Evolutionary conservation across 2,329 filamentous ascomycete genomes (phyloP).

Genomic region (Xylaria sp.): DNA sequence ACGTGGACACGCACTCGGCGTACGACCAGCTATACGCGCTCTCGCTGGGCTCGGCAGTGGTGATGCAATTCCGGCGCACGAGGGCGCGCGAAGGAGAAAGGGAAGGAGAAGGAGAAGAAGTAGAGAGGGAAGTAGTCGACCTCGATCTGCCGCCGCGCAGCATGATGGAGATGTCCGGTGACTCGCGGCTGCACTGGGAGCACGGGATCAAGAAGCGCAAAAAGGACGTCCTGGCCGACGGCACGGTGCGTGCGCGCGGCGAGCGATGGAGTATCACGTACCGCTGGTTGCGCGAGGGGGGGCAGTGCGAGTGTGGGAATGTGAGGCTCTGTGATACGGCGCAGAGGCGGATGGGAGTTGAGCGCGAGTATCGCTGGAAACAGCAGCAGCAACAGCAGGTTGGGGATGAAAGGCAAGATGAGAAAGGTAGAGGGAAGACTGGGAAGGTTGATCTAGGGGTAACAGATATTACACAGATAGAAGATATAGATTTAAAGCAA

Average conservation of each 20-base stretch:
- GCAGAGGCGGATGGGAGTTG: conserved; percentile 57
- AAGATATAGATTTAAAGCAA: neutral
- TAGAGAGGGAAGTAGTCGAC: conserved; percentile 42
- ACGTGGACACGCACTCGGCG: conserved; percentile 67
- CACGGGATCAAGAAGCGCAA: conserved; percentile 66
- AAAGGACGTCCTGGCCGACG: conserved; percentile 60
- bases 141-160: conserved; percentile 61
- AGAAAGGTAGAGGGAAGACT: neutral
- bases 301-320: conserved; percentile 63
- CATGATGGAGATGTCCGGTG: conserved; percentile 63
- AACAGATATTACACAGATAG: neutral
- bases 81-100: conserved; percentile 35
- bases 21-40: conserved; percentile 51
- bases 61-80: conserved; percentile 43
- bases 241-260: conserved; percentile 55
- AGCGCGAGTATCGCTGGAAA: conserved; percentile 64
- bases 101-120: neutral
- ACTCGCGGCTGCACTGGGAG: conserved; percentile 65
- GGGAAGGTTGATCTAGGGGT: neutral
- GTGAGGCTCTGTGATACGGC: conserved; percentile 63
- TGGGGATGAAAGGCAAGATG: neutral
- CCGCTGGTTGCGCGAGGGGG: conserved; percentile 61
- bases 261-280: conserved; percentile 68
- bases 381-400: conserved; percentile 12
- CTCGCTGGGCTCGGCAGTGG: conserved; percentile 42